phyloP scores from a whole-genome alignment of 129 eudicot genomes.

The Pittosporum tobira region DNA sequence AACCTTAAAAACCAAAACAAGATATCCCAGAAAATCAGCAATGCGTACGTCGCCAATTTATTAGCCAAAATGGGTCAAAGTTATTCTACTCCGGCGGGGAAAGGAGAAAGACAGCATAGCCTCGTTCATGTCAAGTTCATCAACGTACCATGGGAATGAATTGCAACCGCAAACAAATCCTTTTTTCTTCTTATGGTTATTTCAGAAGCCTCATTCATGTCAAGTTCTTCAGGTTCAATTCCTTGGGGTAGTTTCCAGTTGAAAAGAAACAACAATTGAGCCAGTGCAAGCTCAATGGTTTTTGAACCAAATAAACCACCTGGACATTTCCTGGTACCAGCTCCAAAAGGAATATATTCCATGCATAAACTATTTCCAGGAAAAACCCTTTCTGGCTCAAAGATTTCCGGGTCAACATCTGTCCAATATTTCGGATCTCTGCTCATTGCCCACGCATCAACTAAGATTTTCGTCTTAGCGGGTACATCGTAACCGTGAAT shows the following conservation, averaged over 20 bases:
- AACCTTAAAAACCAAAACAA: too few relatives aligned
- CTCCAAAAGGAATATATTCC: conserved; percentile 10
- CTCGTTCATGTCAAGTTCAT: too few relatives aligned
- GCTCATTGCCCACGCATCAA: background rate
- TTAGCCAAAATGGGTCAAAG: too few relatives aligned
- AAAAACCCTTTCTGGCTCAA: background rate
- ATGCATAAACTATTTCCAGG: background rate
- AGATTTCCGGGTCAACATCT: background rate
- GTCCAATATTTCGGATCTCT: conserved; percentile 10
- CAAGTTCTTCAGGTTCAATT: conserved; percentile 4
- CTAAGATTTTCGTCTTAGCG: background rate
- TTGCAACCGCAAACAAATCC: background rate
- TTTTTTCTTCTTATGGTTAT: conserved; percentile 5
- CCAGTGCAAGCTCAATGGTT: conserved; percentile 4
- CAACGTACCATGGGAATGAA: too few relatives aligned
- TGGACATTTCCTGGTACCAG: conserved; percentile 6
- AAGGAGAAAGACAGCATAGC: too few relatives aligned
- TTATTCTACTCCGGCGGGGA: too few relatives aligned
- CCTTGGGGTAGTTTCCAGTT: conserved; percentile 7
- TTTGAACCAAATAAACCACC: background rate
- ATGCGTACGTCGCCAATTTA: too few relatives aligned
- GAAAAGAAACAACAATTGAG: background rate
- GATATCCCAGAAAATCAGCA: too few relatives aligned
- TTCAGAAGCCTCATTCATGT: conserved; percentile 1
- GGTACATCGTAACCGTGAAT: background rate